phyloP scores from a whole-genome alignment of 495 filamentous ascomycete genomes.

The Podospora australis region DNA sequence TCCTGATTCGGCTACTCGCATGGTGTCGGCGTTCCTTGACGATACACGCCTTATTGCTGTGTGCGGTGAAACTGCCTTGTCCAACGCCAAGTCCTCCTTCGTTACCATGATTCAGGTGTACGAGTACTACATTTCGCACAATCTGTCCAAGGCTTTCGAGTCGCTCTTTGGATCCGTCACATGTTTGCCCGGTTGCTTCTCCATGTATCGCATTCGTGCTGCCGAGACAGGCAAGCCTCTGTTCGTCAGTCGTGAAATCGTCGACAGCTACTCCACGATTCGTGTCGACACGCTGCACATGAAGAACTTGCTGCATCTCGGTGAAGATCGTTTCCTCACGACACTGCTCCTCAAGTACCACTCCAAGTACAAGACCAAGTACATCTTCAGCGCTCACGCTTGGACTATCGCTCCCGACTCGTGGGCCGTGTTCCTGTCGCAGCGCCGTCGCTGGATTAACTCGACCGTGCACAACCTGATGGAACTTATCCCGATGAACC shows the following conservation, averaged over 20 bases:
- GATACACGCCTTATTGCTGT: conserved; percentile 88
- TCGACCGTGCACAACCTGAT: conserved; percentile 97
- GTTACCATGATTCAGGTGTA: conserved; percentile 99
- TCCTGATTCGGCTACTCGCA: conserved; percentile 82
- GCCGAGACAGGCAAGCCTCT: conserved; percentile 90
- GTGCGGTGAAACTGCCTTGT: conserved; percentile 90
- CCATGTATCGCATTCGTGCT: conserved; percentile 94
- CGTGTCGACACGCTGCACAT: conserved; percentile 97
- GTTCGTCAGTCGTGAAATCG: conserved; percentile 86
- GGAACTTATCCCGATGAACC: conserved; percentile 85
- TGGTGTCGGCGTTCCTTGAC: conserved; percentile 84
- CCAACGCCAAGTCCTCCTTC: conserved; percentile 86
- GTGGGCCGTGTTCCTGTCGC: conserved; percentile 91
- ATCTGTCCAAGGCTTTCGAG: conserved; percentile 97
- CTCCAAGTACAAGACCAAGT: conserved; percentile 95
- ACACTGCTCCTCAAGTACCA: conserved; percentile 92
- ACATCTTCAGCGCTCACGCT: conserved; percentile 82
- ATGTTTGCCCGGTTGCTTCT: conserved; percentile 96
- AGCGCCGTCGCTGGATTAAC: conserved; percentile 99
- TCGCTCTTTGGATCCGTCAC: conserved; percentile 95
- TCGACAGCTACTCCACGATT: conserved; percentile 80
- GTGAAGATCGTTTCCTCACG: conserved; percentile 93
- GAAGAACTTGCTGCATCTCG: conserved; percentile 95
- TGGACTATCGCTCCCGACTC: conserved; percentile 95
- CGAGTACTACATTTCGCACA: conserved; percentile 99